Base-by-base conservation (phyloP, 129 eudicot genomes). In the Centrapalus pauciflorus region DNA sequence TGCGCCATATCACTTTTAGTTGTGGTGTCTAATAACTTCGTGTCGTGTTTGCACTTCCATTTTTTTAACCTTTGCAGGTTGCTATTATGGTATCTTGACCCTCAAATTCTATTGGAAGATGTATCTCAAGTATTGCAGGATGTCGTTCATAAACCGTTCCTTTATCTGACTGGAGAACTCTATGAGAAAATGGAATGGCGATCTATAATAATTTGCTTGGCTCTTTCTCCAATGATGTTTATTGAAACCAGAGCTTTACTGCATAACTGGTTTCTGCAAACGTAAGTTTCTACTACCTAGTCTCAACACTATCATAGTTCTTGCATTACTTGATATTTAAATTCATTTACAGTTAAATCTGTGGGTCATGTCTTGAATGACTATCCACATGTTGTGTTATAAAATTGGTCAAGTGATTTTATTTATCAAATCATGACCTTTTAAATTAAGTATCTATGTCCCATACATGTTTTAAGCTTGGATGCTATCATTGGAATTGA, bases 21-120 rank as follows among this genome's bases (percentile, higher is more conserved):
- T n/a, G 50, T 14, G 14, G 20, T 13, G 19, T 43, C 52, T 45
- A 45, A 45, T 14, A 14, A 11, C 5, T 30, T 25, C 1, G 5
- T n/a, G 35, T 74, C 30, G 7, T 65, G 52, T 64, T 61, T n/a
- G 50, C 16, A 54, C 35, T 71, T 13, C 28, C 27, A 52, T 7
- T 61, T 32, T 67, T 38, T 12, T 29, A 61, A 50, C 21, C 6
- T 57, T 63, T 83, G 66, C 90, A 89, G 95, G 86, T 77, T 83
- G 70, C 67, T 81, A 34, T 50, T 66, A 11, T 89, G 96, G 96
- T 76, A 84, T 76, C 85, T 86, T 71, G 88, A 89, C 60, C 86
- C 88, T 23, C 75, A 66, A 63, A 71, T 73, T 79, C 70, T 83
- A 54, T 70, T 81, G 66, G 33, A 81, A 64, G 90, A 89, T 11